phyloP scores from a whole-genome alignment of 164 flowering plant species.

The Tinospora cordifolia region DNA sequence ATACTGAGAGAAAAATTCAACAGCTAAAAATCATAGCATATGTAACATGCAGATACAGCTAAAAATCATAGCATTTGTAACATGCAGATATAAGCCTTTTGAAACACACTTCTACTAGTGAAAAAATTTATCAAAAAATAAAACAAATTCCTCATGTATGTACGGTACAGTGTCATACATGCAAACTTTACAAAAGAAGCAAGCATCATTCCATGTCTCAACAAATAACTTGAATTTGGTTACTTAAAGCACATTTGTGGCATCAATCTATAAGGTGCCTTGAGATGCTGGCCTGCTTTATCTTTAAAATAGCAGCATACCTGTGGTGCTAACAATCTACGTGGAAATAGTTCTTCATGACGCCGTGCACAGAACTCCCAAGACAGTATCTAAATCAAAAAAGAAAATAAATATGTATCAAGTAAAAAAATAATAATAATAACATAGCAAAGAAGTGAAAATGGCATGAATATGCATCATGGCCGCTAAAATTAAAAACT shows the following conservation, averaged over 20 bases:
- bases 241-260: not conserved
- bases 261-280: not conserved
- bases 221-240: not conserved
- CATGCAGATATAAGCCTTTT: too few species aligned
- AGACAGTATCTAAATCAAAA: conserved; percentile 54
- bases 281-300: not conserved
- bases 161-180: too few species aligned
- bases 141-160: too few species aligned
- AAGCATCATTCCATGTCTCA: not conserved
- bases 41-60: too few species aligned
- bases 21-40: too few species aligned
- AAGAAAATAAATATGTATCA: not conserved
- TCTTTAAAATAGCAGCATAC: conserved; percentile 26
- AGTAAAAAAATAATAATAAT: not conserved
- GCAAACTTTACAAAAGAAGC: too few species aligned
- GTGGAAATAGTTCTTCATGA: conserved; percentile 95
- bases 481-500: not conserved
- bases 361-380: conserved; percentile 96
- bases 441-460: not conserved
- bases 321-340: conserved; percentile 86
- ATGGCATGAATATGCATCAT: not conserved
- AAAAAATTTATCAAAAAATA: too few species aligned
- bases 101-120: too few species aligned
- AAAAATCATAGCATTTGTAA: too few species aligned
- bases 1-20: too few species aligned